Evolutionary conservation across 2,329 filamentous ascomycete species (phyloP), one percentile per base, ranked within the genome.

Genomic region (Amauroascus niger): DNA sequence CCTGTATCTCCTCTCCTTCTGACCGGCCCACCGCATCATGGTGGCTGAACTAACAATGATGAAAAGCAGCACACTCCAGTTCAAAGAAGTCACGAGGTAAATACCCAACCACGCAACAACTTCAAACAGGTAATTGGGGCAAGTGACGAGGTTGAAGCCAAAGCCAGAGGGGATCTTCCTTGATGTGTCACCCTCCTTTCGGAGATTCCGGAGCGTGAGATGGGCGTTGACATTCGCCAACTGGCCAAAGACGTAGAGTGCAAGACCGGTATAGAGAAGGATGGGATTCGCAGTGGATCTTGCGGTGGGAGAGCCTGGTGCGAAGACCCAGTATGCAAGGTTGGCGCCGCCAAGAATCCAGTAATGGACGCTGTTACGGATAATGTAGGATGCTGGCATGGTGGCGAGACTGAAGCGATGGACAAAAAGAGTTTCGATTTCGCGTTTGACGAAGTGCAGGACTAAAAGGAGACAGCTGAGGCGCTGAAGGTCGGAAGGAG

Each of bases 71-170:
- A 93, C 87, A 49, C 83, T 80, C 75, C 86, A 85, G 72, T 84
- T 90, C 56, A 74, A 58, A 64, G 87, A 84, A 62, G 83, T 89
- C 52, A 91, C 79, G 41, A 95, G 67, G 61, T 86, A 84, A 53
- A 97, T 77, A 24, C 89, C 90, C 28, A 87, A 62, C 93, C 93
- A 98, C 0, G 90, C 82, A 35, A 95, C 69, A 6, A 87, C 78
- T 68, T 98, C 93, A 62, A 94, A 97, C 75, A 95, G 81, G 76
- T 98, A 98, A 75, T 98, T 98, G 40, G 93, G 93, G 74, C 90
- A 95, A 11, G 93, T 98, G 50, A 98, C 91, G 33, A 87, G 72
- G 59, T 75, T 77, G 71, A 96, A 97, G 28, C 90, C 88, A 55
- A 91, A 81, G 24, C 93, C 93, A 54, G 76, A 76, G 1, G 93